These are phyloP conservation scores for Cryptosporidium canis DNA, from an alignment of 169 alveolate species.

Conservation along the genomic window DNA sequence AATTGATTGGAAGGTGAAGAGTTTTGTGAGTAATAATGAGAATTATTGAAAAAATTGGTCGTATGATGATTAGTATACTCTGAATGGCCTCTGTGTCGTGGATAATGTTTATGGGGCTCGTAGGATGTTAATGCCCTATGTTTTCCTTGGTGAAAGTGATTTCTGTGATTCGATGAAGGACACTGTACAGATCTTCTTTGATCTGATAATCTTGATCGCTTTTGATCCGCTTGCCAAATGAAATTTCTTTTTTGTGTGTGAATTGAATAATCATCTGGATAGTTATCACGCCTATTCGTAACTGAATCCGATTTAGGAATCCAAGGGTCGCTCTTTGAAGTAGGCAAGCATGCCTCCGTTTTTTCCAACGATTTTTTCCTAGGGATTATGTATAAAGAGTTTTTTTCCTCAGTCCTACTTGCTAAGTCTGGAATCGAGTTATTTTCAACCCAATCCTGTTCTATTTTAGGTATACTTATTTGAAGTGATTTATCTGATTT, in stretches of 20 bases:
- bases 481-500: not conserved
- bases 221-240: slow-evolving; percentile 38
- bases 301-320: slow-evolving; percentile 30
- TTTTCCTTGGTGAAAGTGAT: not conserved
- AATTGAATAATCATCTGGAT: not conserved
- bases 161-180: not conserved
- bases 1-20: not conserved
- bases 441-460: not conserved
- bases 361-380: not conserved
- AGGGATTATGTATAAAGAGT: slow-evolving; percentile 16
- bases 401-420: not conserved
- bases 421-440: not conserved
- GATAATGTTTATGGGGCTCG: slow-evolving; percentile 10
- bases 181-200: not conserved
- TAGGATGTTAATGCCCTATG: not conserved
- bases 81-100: not conserved
- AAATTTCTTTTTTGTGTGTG: not conserved
- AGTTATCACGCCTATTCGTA: not conserved
- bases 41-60: not conserved
- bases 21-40: slow-evolving; percentile 1
- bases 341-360: not conserved
- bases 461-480: not conserved
- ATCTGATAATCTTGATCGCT: slow-evolving; percentile 15
- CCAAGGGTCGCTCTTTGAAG: slow-evolving; percentile 62
- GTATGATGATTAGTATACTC: not conserved